Conservation (phyloP, 768 basidiomycete genomes). For the Rhodocollybia butyracea region DNA sequence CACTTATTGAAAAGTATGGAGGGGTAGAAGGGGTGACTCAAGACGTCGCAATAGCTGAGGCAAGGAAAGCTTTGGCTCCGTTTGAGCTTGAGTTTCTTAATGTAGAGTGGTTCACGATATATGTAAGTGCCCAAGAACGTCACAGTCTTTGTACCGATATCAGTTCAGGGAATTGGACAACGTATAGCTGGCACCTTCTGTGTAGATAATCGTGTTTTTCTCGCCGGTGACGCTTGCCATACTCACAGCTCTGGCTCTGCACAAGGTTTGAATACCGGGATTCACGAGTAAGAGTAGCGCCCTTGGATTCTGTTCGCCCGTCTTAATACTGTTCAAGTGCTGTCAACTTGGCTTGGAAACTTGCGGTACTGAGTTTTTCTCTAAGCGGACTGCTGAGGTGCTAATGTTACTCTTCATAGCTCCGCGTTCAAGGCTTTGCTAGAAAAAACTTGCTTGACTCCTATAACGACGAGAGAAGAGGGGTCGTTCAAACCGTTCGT, state of each 20-base stretch:
- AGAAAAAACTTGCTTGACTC: slow-evolving; percentile 8
- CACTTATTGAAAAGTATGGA: slow-evolving; percentile 5
- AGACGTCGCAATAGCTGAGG: slow-evolving; percentile 8
- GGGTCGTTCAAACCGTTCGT: slow-evolving; percentile 8
- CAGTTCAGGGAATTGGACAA: slow-evolving; percentile 12
- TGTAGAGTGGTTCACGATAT: slow-evolving; percentile 16
- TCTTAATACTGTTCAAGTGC: not conserved
- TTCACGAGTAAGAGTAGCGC: slow-evolving; percentile 9
- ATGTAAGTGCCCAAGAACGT: slow-evolving; percentile 4
- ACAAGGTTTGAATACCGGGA: slow-evolving; percentile 13
- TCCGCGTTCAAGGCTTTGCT: slow-evolving; percentile 3
- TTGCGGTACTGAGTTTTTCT: slow-evolving; percentile 4
- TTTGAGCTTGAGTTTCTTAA: slow-evolving; percentile 13
- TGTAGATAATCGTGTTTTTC: slow-evolving; percentile 8
- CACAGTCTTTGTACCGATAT: not conserved
- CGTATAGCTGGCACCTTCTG: slow-evolving; percentile 11
- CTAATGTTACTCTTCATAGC: not conserved
- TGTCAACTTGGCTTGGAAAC: slow-evolving; percentile 13
- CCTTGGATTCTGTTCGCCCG: not conserved
- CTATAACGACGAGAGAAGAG: slow-evolving; percentile 8
- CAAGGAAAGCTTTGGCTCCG: slow-evolving; percentile 13
- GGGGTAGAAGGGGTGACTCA: slow-evolving; percentile 10
- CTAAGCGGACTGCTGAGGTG: not conserved
- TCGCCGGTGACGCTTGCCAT: slow-evolving; percentile 14
- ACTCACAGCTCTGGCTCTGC: slow-evolving; percentile 13